Percentiles rank a stretch among this genome's conserved stretches.
These are phyloP conservation scores for Epichloe festucae DNA, from an alignment of 2,329 filamentous ascomycete species.

Conservation along the genomic window DNA sequence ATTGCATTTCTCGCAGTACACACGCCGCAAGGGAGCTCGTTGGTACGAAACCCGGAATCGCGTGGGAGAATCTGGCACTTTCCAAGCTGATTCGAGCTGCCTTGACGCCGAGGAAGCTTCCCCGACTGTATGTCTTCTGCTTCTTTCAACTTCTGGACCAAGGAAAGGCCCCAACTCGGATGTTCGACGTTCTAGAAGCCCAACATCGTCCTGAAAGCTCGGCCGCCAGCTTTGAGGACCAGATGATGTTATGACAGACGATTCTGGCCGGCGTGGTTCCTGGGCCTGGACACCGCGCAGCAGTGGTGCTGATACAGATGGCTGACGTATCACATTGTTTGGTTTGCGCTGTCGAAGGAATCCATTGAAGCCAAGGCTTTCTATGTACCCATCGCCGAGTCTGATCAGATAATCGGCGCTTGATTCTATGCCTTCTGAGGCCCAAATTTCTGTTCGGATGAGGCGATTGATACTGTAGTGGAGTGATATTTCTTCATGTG, in stretches of 20 bases:
- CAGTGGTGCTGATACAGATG: slow-evolving; percentile 6
- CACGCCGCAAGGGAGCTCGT: slow-evolving; percentile 50
- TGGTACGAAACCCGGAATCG: slow-evolving; percentile 31
- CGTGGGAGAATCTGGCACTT: slow-evolving; percentile 28
- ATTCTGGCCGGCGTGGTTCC: slow-evolving; percentile 5
- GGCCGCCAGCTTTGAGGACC: slow-evolving; percentile 5
- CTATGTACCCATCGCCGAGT: slow-evolving; percentile 31
- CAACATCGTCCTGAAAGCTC: slow-evolving; percentile 8
- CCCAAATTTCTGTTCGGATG: slow-evolving; percentile 35
- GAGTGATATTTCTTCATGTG: slow-evolving; percentile 30
- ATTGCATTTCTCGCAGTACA: slow-evolving; percentile 66
- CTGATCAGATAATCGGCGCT: slow-evolving; percentile 36
- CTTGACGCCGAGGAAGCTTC: slow-evolving; percentile 30
- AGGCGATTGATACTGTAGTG: slow-evolving; percentile 29
- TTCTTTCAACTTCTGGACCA: slow-evolving; percentile 8
- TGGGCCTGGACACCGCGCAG: slow-evolving; percentile 2
- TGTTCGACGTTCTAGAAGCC: slow-evolving; percentile 3
- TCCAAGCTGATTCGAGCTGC: slow-evolving; percentile 25
- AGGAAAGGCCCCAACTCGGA: slow-evolving; percentile 3
- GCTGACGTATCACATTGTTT: neutral
- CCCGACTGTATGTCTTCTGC: slow-evolving; percentile 32
- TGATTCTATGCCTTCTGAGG: slow-evolving; percentile 29
- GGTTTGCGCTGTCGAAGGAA: slow-evolving; percentile 16
- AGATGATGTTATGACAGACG: neutral
- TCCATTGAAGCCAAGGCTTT: slow-evolving; percentile 20